Evolutionary conservation across 2,329 filamentous ascomycete species (phyloP).

Genomic region (Ascochyta clinopodiicola): DNA sequence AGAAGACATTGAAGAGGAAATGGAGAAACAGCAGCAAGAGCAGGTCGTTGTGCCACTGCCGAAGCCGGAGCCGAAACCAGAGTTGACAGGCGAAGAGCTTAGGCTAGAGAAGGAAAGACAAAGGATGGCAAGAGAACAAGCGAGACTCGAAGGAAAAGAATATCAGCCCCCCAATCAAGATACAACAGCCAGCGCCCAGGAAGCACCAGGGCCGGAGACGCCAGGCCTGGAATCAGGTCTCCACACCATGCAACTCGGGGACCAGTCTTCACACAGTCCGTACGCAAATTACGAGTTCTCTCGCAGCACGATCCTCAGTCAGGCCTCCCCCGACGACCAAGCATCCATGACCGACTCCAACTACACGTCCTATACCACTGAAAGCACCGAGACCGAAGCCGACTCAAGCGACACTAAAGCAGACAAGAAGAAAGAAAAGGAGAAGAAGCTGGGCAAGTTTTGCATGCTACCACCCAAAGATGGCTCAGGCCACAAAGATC

Average conservation of each 20-base stretch:
- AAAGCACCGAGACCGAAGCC: conserved; percentile 13
- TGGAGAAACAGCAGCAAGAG: conserved; percentile 47
- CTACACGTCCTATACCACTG: conserved; percentile 30
- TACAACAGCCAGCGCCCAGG: conserved; percentile 4
- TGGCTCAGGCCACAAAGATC: conserved; percentile 65
- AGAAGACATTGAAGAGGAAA: conserved; percentile 62
- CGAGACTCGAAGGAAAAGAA: conserved; percentile 19
- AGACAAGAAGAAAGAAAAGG: conserved; percentile 33
- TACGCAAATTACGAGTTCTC: conserved; percentile 43
- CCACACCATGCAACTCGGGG: conserved; percentile 29
- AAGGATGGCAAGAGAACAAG: conserved; percentile 13
- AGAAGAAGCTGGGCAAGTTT: conserved; percentile 73
- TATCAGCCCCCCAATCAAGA: conserved; percentile 31
- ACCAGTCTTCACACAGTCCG: conserved; percentile 18
- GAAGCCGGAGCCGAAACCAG: conserved; percentile 28
- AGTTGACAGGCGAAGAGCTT: conserved; percentile 24
- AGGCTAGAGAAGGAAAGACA: conserved; percentile 34
- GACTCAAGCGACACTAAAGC: conserved; percentile 5
- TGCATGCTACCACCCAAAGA: conserved; percentile 72
- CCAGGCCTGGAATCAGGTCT: conserved; percentile 30
- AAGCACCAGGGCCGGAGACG: conserved; percentile 17
- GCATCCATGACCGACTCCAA: conserved; percentile 28
- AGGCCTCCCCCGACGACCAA: conserved; percentile 33
- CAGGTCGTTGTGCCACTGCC: conserved; percentile 33
- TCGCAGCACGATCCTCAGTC: conserved; percentile 37